A percentile compares a stretch with the other conserved stretches of the same genome.
phyloP scores from a whole-genome alignment of 495 filamentous ascomycete species.

The Neurospora cerealis region DNA sequence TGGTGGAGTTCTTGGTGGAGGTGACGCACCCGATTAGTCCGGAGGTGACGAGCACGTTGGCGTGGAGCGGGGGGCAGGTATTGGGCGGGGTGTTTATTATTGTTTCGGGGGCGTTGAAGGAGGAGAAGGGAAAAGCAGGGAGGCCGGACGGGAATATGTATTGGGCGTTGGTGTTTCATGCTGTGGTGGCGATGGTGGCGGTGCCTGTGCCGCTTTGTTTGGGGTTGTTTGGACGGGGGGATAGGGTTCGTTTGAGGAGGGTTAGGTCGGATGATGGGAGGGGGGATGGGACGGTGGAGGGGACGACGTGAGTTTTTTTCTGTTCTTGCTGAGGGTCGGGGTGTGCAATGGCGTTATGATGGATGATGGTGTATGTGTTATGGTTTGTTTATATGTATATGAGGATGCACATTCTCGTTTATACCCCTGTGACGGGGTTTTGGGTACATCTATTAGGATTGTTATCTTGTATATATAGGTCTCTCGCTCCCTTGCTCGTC shows the following conservation, averaged over 20 bases:
- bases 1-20: slow-evolving; percentile 78
- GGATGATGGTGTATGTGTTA: neutral
- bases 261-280: slow-evolving; percentile 32
- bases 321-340: neutral
- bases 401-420: neutral
- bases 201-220: slow-evolving; percentile 58
- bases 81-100: slow-evolving; percentile 78
- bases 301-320: neutral
- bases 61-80: slow-evolving; percentile 75
- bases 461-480: neutral
- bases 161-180: slow-evolving; percentile 66
- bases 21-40: slow-evolving; percentile 81
- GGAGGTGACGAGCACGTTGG: slow-evolving; percentile 71
- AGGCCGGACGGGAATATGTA: slow-evolving; percentile 60
- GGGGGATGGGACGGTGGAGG: neutral
- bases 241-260: slow-evolving; percentile 45
- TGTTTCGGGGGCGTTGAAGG: slow-evolving; percentile 69
- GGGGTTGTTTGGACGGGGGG: slow-evolving; percentile 50
- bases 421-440: neutral
- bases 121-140: slow-evolving; percentile 42
- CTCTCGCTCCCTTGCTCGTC: neutral
- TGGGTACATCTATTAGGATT: neutral
- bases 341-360: neutral
- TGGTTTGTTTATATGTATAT: neutral
- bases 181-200: slow-evolving; percentile 54